Evolutionary conservation across 129 eudicot species (phyloP).

Genomic region (Erigeron canadensis): DNA sequence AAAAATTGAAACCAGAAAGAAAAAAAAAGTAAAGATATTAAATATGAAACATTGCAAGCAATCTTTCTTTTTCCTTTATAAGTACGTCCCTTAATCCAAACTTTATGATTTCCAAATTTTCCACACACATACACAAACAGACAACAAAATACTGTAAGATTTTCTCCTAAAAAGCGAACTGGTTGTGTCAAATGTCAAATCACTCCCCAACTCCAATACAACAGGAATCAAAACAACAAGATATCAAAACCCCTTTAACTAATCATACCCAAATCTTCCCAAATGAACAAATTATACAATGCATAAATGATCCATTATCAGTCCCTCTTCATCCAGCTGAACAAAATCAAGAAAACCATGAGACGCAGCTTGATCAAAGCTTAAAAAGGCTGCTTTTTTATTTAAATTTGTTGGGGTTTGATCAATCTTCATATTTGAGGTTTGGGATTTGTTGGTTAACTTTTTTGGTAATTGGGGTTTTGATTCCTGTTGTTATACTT

Average conservation of each 20-base stretch:
- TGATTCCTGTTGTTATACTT: constrained; percentile 45
- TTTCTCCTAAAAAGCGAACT: neutral
- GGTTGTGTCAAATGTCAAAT: constrained; percentile 32
- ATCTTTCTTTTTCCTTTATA: constrained; percentile 9
- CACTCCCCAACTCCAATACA: constrained; percentile 12
- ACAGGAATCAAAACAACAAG: constrained; percentile 21
- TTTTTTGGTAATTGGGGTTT: constrained; percentile 53
- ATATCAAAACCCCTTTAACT: neutral
- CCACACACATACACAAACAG: neutral
- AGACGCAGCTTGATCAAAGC: constrained; percentile 48
- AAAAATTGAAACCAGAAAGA: too few relatives aligned
- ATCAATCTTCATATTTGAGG: constrained; percentile 42
- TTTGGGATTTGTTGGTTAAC: constrained; percentile 50
- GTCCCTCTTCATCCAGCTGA: too few relatives aligned
- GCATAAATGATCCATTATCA: too few relatives aligned
- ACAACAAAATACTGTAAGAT: neutral
- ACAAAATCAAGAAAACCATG: constrained; percentile 24
- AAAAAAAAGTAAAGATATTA: neutral
- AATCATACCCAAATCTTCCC: constrained; percentile 21
- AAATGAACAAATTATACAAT: neutral
- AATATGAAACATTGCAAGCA: constrained; percentile 7
- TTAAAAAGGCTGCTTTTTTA: constrained; percentile 43
- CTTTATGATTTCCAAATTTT: constrained; percentile 12
- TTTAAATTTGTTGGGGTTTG: constrained; percentile 49
- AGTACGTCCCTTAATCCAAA: constrained; percentile 3